phyloP scores from a whole-genome alignment of 768 basidiomycete genomes.

The Boletus rubescentipes region DNA sequence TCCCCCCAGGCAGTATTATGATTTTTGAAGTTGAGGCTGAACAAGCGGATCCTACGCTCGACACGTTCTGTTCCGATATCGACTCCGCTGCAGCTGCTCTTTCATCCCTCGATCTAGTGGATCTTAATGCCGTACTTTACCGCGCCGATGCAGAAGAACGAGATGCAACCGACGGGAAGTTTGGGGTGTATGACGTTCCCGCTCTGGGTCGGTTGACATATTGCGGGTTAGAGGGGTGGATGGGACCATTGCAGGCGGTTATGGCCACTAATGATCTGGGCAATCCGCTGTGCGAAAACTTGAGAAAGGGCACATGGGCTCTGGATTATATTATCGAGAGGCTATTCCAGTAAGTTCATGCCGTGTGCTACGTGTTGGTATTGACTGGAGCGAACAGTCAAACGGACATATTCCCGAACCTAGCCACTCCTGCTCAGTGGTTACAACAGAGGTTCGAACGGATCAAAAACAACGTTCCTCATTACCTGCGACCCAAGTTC shows the following conservation, averaged over 20 bases:
- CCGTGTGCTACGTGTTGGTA: conserved; percentile 6
- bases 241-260: conserved; percentile 81
- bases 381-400: conserved; percentile 44
- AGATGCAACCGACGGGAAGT: conserved; percentile 79
- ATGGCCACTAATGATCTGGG: conserved; percentile 93
- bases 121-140: conserved; percentile 85
- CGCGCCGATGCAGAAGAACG: conserved; percentile 89
- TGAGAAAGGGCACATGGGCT: conserved; percentile 89
- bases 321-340: conserved; percentile 81
- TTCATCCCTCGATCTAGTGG: conserved; percentile 71
- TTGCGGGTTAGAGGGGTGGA: conserved; percentile 97
- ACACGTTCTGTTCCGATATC: conserved; percentile 67
- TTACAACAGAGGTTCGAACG: conserved; percentile 84
- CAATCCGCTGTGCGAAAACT: conserved; percentile 83
- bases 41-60: conserved; percentile 67
- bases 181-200: conserved; percentile 83
- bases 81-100: conserved; percentile 77
- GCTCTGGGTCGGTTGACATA: conserved; percentile 74
- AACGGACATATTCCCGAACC: conserved; percentile 59
- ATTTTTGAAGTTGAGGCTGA: conserved; percentile 85
- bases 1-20: conserved; percentile 96
- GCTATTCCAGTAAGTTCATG: conserved; percentile 58
- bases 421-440: conserved; percentile 77
- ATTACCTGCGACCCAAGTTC: conserved; percentile 93
- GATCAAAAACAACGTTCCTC: conserved; percentile 69